A percentile compares a stretch with the other conserved stretches of the same genome.
Conservation (phyloP, 371 early-diverging fungal species). For the Mucor mucedo region DNA sequence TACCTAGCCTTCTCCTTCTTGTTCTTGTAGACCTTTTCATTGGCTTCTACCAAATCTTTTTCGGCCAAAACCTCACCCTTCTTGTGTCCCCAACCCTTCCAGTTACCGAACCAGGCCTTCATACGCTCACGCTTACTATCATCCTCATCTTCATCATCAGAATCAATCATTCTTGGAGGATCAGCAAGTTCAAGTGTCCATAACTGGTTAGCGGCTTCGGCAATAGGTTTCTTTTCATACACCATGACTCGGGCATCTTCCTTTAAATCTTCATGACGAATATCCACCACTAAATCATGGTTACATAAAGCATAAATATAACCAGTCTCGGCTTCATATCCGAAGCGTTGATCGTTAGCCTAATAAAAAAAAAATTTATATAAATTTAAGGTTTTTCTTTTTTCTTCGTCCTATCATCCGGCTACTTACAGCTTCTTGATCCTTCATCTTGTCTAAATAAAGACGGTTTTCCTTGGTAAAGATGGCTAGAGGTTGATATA, state of each 20-base stretch:
- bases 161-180: constrained; percentile 31
- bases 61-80: constrained; percentile 30
- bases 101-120: constrained; percentile 42
- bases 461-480: constrained; percentile 45
- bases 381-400: constrained; percentile 3
- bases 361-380: background rate
- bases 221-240: constrained; percentile 28
- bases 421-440: constrained; percentile 36
- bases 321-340: constrained; percentile 32
- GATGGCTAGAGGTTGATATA: constrained; percentile 28
- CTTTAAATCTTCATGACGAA: constrained; percentile 28
- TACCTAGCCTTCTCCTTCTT: constrained; percentile 38
- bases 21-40: constrained; percentile 40
- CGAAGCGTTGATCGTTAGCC: constrained; percentile 40
- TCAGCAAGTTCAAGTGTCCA: constrained; percentile 35
- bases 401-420: constrained; percentile 2
- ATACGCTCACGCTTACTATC: constrained; percentile 39
- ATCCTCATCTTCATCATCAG: constrained; percentile 40
- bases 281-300: constrained; percentile 31
- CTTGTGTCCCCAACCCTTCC: constrained; percentile 37
- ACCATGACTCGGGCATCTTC: constrained; percentile 34
- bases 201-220: constrained; percentile 31
- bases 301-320: constrained; percentile 35
- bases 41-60: constrained; percentile 37
- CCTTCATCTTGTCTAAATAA: constrained; percentile 49